Evolutionary conservation across 2,329 filamentous ascomycete species (phyloP).

Genomic region (Cordyceps pruinosa): DNA sequence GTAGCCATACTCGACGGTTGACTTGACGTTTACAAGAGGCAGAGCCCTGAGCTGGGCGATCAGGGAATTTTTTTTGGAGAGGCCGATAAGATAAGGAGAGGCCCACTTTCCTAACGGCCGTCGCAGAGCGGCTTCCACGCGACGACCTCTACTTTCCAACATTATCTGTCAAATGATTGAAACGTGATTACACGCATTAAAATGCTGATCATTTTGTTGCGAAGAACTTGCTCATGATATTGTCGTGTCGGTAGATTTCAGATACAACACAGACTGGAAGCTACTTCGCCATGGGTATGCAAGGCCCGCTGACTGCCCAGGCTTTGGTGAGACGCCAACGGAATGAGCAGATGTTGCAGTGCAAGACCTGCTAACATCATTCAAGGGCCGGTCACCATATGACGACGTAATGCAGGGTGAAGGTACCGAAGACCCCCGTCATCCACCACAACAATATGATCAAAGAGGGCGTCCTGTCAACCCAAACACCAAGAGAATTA

Average conservation of each 20-base stretch:
- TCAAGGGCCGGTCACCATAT: constrained; percentile 52
- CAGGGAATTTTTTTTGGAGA: constrained; percentile 11
- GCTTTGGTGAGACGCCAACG: constrained; percentile 39
- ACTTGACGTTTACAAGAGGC: not conserved
- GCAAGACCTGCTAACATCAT: constrained; percentile 4
- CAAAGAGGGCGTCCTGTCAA: constrained; percentile 50
- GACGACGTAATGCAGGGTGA: constrained; percentile 49
- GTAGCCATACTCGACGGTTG: constrained; percentile 44
- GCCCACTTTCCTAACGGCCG: not conserved
- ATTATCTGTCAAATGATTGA: not conserved
- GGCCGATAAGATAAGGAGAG: constrained; percentile 10
- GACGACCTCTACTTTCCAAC: not conserved
- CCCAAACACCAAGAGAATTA: constrained; percentile 46
- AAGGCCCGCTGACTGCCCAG: constrained; percentile 50
- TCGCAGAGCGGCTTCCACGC: not conserved
- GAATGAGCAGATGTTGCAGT: not conserved
- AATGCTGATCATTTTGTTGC: not conserved
- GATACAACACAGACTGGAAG: not conserved
- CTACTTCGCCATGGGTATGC: constrained; percentile 39
- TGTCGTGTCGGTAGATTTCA: not conserved
- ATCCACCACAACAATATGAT: constrained; percentile 44
- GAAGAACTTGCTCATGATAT: not conserved
- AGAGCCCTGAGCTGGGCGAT: not conserved
- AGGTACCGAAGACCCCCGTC: constrained; percentile 21
- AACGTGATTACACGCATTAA: constrained; percentile 13